A percentile compares a stretch with the other conserved stretches of the same genome.
phyloP scores from a whole-genome alignment of 2,329 filamentous ascomycete genomes.

The Hypomyces perniciosus region DNA sequence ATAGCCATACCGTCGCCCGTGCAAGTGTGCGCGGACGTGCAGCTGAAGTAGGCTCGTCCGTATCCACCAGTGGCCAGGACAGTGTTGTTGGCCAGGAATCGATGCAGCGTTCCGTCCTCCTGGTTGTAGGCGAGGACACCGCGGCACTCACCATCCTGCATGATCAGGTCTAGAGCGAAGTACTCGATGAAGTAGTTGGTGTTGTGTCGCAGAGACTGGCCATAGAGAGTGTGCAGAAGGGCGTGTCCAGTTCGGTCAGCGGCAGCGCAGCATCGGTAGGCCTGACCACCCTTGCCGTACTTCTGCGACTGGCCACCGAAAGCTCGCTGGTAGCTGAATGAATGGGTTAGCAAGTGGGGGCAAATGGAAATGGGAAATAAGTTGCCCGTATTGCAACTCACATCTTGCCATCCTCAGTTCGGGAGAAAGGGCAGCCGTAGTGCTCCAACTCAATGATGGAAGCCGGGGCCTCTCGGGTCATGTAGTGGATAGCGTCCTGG shows the following conservation, averaged over 20 bases:
- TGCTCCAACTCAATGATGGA: conserved; percentile 94
- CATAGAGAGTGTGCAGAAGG: conserved; percentile 96
- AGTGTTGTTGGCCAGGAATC: conserved; percentile 94
- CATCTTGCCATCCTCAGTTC: conserved; percentile 96
- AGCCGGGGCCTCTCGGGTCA: conserved; percentile 89
- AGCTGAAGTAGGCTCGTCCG: conserved; percentile 96
- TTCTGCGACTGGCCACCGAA: conserved; percentile 97
- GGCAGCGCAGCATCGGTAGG: conserved; percentile 93
- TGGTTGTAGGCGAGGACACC: conserved; percentile 98
- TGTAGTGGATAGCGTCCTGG: conserved; percentile 97
- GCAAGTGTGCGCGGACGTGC: conserved; percentile 96
- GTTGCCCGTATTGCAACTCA: conserved; percentile 35
- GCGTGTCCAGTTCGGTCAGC: conserved; percentile 96
- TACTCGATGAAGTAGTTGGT: conserved; percentile 99
- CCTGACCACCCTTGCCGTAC: conserved; percentile 93
- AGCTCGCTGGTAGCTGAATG: conserved; percentile 82
- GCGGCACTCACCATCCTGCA: conserved; percentile 95
- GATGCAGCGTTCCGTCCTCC: conserved; percentile 95
- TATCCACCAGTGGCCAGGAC: conserved; percentile 96
- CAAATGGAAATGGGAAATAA: not conserved
- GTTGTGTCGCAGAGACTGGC: conserved; percentile 93
- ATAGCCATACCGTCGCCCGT: conserved; percentile 99
- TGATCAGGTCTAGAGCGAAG: conserved; percentile 93
- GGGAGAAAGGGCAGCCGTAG: conserved; percentile 93
- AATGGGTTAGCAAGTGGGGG: conserved; percentile 13